Evolutionary conservation across 176 grass and related monocot genomes (phyloP).

Genomic region (Melocanna baccifera): DNA sequence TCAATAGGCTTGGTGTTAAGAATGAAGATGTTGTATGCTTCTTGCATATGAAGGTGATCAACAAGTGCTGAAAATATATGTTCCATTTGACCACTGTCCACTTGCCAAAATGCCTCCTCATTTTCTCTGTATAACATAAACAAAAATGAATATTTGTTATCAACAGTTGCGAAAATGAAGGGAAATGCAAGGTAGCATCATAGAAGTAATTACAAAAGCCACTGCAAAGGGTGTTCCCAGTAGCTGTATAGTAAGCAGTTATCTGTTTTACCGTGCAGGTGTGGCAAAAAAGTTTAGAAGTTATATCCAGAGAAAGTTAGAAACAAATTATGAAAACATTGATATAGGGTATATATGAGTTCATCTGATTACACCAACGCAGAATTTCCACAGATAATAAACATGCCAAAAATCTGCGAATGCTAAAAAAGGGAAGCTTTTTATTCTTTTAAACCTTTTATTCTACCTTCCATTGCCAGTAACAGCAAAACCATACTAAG

Average conservation of each 20-base stretch:
- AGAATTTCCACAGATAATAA: not conserved
- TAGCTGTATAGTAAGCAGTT: not conserved
- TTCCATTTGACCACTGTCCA: conserved; percentile 84
- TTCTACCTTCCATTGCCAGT: not conserved
- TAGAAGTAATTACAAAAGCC: conserved; percentile 10
- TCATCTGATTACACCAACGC: not conserved
- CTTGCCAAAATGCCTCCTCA: conserved; percentile 56
- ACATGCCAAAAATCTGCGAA: not conserved
- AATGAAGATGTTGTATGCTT: conserved; percentile 94
- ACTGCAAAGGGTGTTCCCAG: not conserved
- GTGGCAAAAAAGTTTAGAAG: not conserved
- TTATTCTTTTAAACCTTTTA: not conserved
- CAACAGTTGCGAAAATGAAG: not conserved
- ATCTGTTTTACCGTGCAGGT: not conserved
- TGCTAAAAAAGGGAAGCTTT: not conserved
- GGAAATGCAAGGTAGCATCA: conserved; percentile 11
- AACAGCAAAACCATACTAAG: not conserved
- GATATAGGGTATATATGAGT: not conserved
- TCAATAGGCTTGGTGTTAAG: conserved; percentile 73
- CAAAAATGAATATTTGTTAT: conserved; percentile 21
- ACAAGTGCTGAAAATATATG: conserved; percentile 78
- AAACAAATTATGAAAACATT: not conserved
- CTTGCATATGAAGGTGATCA: conserved; percentile 84
- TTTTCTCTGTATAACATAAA: conserved; percentile 42
- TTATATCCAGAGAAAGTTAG: not conserved